Percentiles rank a stretch among this genome's conserved stretches.
These are phyloP conservation scores for Cudoniella acicularis DNA, from an alignment of 495 filamentous ascomycete species.

Conservation along the genomic window DNA sequence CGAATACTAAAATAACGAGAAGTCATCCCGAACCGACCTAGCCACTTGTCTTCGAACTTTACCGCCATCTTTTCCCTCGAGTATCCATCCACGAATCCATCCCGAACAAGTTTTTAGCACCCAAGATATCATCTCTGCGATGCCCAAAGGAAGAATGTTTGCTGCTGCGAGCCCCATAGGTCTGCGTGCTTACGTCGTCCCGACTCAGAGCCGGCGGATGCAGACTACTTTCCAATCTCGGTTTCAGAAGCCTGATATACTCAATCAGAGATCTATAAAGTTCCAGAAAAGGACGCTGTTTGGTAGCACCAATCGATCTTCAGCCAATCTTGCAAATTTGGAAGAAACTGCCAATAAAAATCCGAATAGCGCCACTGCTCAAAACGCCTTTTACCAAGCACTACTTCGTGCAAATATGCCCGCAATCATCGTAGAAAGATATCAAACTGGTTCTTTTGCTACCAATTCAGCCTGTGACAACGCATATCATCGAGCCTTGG, in stretches of 20 bases:
- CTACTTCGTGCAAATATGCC: slow-evolving; percentile 91
- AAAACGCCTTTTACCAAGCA: slow-evolving; percentile 90
- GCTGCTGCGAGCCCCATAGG: slow-evolving; percentile 36
- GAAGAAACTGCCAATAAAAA: slow-evolving; percentile 92
- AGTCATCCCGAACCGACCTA: slow-evolving; percentile 3
- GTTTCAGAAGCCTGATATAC: slow-evolving; percentile 8
- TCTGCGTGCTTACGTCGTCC: slow-evolving; percentile 22
- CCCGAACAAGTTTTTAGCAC: slow-evolving; percentile 23
- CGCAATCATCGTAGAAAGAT: slow-evolving; percentile 83
- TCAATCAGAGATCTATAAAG: slow-evolving; percentile 17
- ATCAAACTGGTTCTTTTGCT: slow-evolving; percentile 80
- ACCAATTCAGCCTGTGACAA: slow-evolving; percentile 67
- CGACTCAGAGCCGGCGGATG: slow-evolving; percentile 15
- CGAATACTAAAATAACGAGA: slow-evolving; percentile 2
- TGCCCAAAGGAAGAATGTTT: slow-evolving; percentile 30
- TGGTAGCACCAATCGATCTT: slow-evolving; percentile 21
- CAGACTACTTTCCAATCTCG: slow-evolving; percentile 15
- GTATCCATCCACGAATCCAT: slow-evolving; percentile 1
- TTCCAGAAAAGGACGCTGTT: slow-evolving; percentile 22
- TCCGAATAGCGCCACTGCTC: slow-evolving; percentile 75
- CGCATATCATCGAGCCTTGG: slow-evolving; percentile 71
- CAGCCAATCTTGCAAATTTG: slow-evolving; percentile 46
- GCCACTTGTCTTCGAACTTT: slow-evolving; percentile 18
- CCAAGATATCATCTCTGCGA: slow-evolving; percentile 25
- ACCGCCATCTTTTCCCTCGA: slow-evolving; percentile 17